Percentiles rank a stretch among this genome's conserved stretches.
phyloP scores from a whole-genome alignment of 2,329 filamentous ascomycete species.

The Stachybotrys elegans region DNA sequence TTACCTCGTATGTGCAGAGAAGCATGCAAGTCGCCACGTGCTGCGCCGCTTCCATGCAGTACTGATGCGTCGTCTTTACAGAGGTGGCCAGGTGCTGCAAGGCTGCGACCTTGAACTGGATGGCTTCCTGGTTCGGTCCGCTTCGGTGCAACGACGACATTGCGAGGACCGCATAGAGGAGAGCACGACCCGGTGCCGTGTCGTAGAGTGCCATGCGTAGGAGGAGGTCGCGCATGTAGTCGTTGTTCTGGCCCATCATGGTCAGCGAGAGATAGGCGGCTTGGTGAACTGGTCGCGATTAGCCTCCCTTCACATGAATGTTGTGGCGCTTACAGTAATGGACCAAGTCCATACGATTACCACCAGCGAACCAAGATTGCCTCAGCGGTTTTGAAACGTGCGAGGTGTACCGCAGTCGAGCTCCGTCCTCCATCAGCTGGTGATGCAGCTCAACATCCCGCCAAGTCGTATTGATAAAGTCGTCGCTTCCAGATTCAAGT shows the following conservation, averaged over 20 bases:
- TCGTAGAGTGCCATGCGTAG: constrained; percentile 8
- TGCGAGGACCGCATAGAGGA: constrained; percentile 12
- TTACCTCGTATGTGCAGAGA: constrained; percentile 13
- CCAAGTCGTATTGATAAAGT: constrained; percentile 12
- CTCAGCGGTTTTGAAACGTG: not conserved
- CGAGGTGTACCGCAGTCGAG: too few species aligned
- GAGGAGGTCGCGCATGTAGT: constrained; percentile 9
- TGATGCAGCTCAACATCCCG: constrained; percentile 7
- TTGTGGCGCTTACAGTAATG: constrained; percentile 10
- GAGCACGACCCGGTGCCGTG: constrained; percentile 6
- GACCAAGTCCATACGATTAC: constrained; percentile 7
- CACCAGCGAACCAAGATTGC: not conserved
- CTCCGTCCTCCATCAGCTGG: too few species aligned
- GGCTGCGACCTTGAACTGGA: constrained; percentile 12
- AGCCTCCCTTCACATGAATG: not conserved
- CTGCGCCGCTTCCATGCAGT: constrained; percentile 5
- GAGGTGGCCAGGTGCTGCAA: constrained; percentile 9
- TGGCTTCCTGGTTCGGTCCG: constrained; percentile 6
- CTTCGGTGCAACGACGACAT: constrained; percentile 10
- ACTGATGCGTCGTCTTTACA: not conserved
- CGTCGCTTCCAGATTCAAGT: too few species aligned
- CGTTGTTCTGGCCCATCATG: constrained; percentile 4
- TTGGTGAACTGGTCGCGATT: constrained; percentile 6
- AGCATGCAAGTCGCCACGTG: constrained; percentile 15
- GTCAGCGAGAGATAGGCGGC: constrained; percentile 9